Base-by-base conservation (phyloP, 768 basidiomycete species). In the Asterophora lycoperdoides region DNA sequence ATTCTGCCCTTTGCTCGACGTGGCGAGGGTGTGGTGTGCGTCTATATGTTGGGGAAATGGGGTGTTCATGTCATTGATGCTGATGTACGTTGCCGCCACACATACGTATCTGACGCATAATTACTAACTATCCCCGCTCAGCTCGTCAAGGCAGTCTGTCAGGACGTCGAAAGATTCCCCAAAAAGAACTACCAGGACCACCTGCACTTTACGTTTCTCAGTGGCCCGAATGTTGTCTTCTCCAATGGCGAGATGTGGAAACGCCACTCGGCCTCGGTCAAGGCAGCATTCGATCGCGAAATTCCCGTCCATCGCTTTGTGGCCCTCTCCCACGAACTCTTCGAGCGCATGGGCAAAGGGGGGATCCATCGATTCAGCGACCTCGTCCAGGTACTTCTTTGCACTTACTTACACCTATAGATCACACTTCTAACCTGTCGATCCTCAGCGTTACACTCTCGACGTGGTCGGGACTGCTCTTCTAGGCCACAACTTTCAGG, bases 11-110 rank as follows among this genome's bases (percentile, higher is more conserved):
- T 67, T 46, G 68, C 65, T 18, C 57, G 53, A 37, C 53, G 62
- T 30, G 58, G 58, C 26, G 65, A 67, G 38, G 64, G 64, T 13
- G 63, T 69, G 32, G 70, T 72, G 3, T 52, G 68, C 5, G 69
- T 73, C 1, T 74, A 62, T 54, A 64, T 64, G 43, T 61, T 73
- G 5, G 71, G 72, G 17, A 59, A 62, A 54, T 74, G 72, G 72
- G 65, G 65, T 34, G 60, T 74, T 33, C 72, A 74, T 39, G 59
- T 74, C 17, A 51, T 73, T 9, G 71, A 73, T 38, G 51, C 52
- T 4, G 57, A 66, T 46, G 72, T 70, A 39, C 17, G 62, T 48
- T 14, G 2, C 9, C 26, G 13, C 6, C 42, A 11, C 14, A 15
- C 18, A 23, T 29, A 10, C 26, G 2, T 38, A 15, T 13, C 35